phyloP scores from a whole-genome alignment of 805 yeast species.

The Wickerhamiella domercqiae region DNA sequence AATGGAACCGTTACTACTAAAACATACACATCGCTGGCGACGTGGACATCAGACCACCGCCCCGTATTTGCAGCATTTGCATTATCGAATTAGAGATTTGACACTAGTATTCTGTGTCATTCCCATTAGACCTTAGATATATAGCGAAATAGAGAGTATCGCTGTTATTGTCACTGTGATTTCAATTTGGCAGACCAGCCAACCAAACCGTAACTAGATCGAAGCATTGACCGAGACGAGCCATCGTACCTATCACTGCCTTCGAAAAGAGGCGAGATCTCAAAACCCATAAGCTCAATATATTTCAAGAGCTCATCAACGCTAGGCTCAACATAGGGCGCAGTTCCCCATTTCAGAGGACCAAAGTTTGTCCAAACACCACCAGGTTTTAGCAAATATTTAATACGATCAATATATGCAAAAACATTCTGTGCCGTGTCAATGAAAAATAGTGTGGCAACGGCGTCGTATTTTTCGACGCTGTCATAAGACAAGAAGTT shows the following conservation, averaged over 20 bases:
- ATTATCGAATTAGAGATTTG: too few species aligned
- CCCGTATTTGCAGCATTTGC: slow-evolving; percentile 68
- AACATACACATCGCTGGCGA: slow-evolving; percentile 41
- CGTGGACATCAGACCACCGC: slow-evolving; percentile 72
- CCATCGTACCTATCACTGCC: slow-evolving; percentile 22
- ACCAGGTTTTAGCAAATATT: slow-evolving; percentile 30
- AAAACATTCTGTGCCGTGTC: slow-evolving; percentile 86
- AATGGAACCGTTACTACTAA: slow-evolving; percentile 34
- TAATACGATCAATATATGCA: slow-evolving; percentile 56
- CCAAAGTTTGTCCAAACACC: slow-evolving; percentile 75
- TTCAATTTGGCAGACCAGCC: slow-evolving; percentile 15
- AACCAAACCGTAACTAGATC: slow-evolving; percentile 17
- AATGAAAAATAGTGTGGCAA: slow-evolving; percentile 50
- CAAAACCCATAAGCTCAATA: slow-evolving; percentile 51
- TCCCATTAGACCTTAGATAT: too few species aligned
- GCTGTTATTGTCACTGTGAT: too few species aligned
- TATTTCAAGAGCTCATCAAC: slow-evolving; percentile 50
- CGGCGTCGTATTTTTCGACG: slow-evolving; percentile 26
- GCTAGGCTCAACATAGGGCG: slow-evolving; percentile 54
- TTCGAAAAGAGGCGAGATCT: slow-evolving; percentile 16
- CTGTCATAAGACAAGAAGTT: slow-evolving; percentile 46
- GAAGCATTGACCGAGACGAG: slow-evolving; percentile 20
- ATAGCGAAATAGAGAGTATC: too few species aligned
- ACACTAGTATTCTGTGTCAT: too few species aligned
- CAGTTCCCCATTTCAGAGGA: slow-evolving; percentile 84